phyloP scores from a whole-genome alignment of 352 stramenopile genomes.

The Blastocystis sp. region DNA sequence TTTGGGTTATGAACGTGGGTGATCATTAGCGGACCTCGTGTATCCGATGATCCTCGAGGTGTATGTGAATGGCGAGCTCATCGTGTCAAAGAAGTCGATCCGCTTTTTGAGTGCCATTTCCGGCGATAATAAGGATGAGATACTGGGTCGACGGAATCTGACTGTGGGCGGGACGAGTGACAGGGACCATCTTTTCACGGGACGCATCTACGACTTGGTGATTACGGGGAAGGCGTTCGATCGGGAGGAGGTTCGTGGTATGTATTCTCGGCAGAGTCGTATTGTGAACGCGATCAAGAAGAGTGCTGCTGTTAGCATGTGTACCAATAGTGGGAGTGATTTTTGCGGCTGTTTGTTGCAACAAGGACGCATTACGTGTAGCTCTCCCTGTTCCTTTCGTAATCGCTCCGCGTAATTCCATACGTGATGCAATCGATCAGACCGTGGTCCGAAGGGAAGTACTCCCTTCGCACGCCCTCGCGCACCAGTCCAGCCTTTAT shows the following conservation, averaged over 20 bases:
- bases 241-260: background rate
- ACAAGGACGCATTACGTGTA: conserved; percentile 4
- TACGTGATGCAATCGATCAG: conserved; percentile 40
- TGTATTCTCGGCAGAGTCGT: conserved; percentile 2
- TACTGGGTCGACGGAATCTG: no score
- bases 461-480: conserved; percentile 37
- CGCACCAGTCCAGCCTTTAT: conserved; percentile 37
- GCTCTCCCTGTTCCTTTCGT: background rate
- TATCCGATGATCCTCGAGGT: conserved; percentile 54
- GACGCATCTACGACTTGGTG: conserved; percentile 35
- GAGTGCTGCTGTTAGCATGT: background rate
- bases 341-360: conserved; percentile 19
- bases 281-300: background rate
- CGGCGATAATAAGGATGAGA: no score
- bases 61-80: conserved; percentile 41
- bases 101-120: conserved; percentile 28
- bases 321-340: background rate
- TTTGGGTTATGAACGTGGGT: background rate
- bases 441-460: conserved; percentile 64
- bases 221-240: background rate
- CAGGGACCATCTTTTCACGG: background rate
- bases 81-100: background rate
- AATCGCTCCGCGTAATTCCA: conserved; percentile 35
- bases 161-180: background rate
- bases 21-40: conserved; percentile 13